Conservation (phyloP, 129 eudicot genomes). For the Tagetes patula region DNA sequence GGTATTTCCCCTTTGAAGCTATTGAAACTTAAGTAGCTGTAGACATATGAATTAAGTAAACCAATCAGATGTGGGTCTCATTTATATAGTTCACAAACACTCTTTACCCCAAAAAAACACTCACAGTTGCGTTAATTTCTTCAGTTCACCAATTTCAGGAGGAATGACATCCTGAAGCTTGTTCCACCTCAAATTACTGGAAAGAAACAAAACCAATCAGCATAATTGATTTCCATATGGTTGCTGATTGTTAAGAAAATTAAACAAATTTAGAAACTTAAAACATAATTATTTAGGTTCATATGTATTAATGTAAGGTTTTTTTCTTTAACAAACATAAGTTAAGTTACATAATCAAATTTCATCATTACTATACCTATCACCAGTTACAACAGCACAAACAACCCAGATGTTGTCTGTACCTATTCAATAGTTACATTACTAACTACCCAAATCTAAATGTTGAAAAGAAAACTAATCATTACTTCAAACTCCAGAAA, state of each 20-base stretch:
- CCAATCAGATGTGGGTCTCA: conserved; percentile 12
- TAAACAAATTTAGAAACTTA: neutral
- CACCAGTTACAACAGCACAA: neutral
- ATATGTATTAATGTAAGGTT: neutral
- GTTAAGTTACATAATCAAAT: neutral
- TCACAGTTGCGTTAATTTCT: conserved; percentile 89
- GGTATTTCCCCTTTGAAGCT: conserved; percentile 96
- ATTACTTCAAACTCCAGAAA: neutral
- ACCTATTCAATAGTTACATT: neutral
- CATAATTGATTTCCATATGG: neutral
- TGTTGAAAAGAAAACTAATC: conserved; percentile 7
- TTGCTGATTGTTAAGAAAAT: neutral
- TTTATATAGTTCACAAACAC: neutral
- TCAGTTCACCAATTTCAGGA: conserved; percentile 94
- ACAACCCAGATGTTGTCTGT: neutral
- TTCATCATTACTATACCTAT: neutral
- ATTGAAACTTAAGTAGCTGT: conserved; percentile 93
- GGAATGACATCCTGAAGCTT: conserved; percentile 96
- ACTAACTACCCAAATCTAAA: conserved; percentile 11
- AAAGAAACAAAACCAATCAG: conserved; percentile 27
- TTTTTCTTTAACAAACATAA: neutral
- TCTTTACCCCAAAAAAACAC: conserved; percentile 30
- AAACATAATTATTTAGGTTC: neutral
- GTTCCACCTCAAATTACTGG: conserved; percentile 95
- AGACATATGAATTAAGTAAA: conserved; percentile 25